phyloP scores from a whole-genome alignment of 495 filamentous ascomycete genomes.

The Neurospora sp. region DNA sequence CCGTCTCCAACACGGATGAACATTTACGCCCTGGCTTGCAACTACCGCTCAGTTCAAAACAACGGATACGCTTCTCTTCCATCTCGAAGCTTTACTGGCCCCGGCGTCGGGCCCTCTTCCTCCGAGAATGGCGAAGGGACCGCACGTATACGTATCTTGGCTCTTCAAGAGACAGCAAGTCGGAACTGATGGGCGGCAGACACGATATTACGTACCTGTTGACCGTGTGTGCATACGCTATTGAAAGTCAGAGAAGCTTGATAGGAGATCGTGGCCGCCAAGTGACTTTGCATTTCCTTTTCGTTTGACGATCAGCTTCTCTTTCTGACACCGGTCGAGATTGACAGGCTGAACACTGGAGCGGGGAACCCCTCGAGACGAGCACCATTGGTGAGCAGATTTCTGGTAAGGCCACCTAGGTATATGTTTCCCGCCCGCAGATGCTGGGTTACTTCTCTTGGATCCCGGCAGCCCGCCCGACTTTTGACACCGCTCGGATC shows the following conservation, averaged over 20 bases:
- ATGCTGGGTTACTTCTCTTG: constrained; percentile 4
- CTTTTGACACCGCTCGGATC: constrained; percentile 12
- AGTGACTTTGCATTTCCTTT: not conserved
- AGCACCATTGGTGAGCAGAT: not conserved
- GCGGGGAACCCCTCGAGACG: not conserved
- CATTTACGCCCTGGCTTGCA: not conserved
- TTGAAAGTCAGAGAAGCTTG: not conserved
- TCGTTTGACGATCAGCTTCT: not conserved
- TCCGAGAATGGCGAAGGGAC: not conserved
- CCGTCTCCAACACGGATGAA: not conserved
- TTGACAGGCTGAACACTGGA: not conserved
- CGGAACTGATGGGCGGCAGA: not conserved
- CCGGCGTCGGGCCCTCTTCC: not conserved
- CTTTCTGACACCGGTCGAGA: not conserved
- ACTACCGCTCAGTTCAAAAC: not conserved
- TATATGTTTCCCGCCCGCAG: not conserved
- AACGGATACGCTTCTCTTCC: not conserved
- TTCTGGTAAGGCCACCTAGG: not conserved
- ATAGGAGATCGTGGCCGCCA: not conserved
- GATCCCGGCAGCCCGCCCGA: constrained; percentile 2
- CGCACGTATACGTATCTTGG: not conserved
- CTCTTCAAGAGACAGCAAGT: not conserved
- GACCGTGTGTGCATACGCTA: not conserved
- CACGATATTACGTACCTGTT: not conserved
- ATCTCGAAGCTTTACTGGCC: not conserved